Conservation (phyloP, 164 flowering plant genomes). For the Stephania yunnanensis region DNA sequence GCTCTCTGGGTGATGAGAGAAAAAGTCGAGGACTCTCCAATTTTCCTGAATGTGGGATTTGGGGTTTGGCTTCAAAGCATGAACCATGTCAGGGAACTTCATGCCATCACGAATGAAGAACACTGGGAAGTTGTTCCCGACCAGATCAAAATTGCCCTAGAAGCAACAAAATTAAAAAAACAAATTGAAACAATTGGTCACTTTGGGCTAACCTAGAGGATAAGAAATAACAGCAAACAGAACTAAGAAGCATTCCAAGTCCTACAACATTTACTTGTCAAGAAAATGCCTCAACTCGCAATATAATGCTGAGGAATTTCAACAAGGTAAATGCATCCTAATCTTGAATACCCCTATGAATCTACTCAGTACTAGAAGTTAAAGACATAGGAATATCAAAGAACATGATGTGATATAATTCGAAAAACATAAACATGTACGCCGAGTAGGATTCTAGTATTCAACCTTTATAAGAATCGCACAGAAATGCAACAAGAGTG, state of each 20-base stretch:
- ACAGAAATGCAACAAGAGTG: no score
- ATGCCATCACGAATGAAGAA: slow-evolving; percentile 82
- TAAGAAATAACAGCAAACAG: not conserved
- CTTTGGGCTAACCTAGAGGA: not conserved
- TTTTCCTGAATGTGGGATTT: slow-evolving; percentile 82
- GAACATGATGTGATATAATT: no score
- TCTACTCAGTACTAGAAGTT: no score
- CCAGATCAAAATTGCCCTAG: slow-evolving; percentile 72
- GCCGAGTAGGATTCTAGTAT: no score
- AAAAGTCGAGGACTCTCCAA: slow-evolving; percentile 78
- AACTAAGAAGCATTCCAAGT: not conserved
- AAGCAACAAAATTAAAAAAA: slow-evolving; percentile 1
- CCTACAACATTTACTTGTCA: not conserved
- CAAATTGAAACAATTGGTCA: not conserved
- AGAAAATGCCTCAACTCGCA: not conserved
- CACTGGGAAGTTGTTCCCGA: slow-evolving; percentile 83
- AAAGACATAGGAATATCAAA: no score
- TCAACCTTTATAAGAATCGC: no score
- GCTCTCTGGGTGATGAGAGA: slow-evolving; percentile 94
- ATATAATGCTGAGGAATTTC: not conserved
- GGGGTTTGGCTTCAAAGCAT: slow-evolving; percentile 77
- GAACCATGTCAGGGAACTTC: slow-evolving; percentile 83
- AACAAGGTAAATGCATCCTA: no score
- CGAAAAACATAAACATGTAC: no score
- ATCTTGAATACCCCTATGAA: no score